phyloP scores from a whole-genome alignment of 306 rosid genomes.

The Glycine tomentella region DNA sequence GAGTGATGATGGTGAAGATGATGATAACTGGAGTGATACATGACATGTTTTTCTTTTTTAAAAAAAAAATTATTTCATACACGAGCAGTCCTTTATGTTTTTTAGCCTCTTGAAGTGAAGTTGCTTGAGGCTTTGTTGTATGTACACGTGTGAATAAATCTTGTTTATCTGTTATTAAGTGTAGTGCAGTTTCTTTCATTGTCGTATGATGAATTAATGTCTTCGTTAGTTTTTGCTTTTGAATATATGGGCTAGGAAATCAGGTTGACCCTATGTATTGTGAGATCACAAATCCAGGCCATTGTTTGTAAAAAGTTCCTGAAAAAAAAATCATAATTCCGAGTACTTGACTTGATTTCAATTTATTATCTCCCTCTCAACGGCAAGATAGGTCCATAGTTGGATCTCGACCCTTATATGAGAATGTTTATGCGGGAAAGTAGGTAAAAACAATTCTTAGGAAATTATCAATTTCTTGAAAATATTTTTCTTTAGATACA shows the following conservation, averaged over 20 bases:
- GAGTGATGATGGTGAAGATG: conserved; percentile 88
- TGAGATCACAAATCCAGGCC: background rate
- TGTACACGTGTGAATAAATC: conserved; percentile 65
- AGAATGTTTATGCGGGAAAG: too few species aligned
- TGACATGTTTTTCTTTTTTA: conserved; percentile 38
- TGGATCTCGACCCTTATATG: too few species aligned
- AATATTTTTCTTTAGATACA: too few species aligned
- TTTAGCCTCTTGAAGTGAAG: conserved; percentile 45
- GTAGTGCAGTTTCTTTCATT: conserved; percentile 51
- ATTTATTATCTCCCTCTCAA: background rate
- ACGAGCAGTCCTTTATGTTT: conserved; percentile 21
- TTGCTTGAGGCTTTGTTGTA: conserved; percentile 54
- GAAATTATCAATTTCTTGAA: too few species aligned
- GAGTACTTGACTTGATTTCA: background rate
- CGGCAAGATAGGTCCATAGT: background rate
- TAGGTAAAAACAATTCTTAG: too few species aligned
- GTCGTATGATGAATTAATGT: conserved; percentile 48
- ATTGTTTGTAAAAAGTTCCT: background rate
- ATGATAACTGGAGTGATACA: conserved; percentile 85
- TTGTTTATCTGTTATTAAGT: conserved; percentile 55
- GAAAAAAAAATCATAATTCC: background rate
- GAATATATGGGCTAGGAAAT: too few species aligned
- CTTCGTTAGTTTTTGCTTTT: conserved; percentile 5
- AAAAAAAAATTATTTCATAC: conserved; percentile 21
- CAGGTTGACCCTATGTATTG: background rate